Percentiles rank a stretch among this genome's conserved stretches.
phyloP scores from a whole-genome alignment of 805 yeast species.

The Dipodascus albidus region DNA sequence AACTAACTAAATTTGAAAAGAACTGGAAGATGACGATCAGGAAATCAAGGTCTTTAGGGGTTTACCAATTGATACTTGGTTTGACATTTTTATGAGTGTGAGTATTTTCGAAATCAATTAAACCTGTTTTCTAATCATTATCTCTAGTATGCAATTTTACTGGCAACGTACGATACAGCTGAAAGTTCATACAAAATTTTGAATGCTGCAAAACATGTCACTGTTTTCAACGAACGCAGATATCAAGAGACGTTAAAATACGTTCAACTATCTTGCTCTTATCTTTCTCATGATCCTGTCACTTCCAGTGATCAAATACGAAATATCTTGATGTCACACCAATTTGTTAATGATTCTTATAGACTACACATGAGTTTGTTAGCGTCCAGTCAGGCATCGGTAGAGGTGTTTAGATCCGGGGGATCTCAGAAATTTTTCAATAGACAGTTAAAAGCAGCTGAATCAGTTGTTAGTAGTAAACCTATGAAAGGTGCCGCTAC shows the following conservation, averaged over 20 bases:
- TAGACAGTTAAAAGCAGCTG: slow-evolving; percentile 84
- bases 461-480: slow-evolving; percentile 45
- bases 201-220: slow-evolving; percentile 65
- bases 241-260: slow-evolving; percentile 49
- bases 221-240: slow-evolving; percentile 42
- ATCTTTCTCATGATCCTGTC: slow-evolving; percentile 38
- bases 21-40: slow-evolving; percentile 30
- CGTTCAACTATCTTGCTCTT: slow-evolving; percentile 53
- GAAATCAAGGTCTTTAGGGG: slow-evolving; percentile 51
- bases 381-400: slow-evolving; percentile 46
- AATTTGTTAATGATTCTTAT: slow-evolving; percentile 60
- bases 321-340: slow-evolving; percentile 51
- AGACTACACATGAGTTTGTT: slow-evolving; percentile 58
- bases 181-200: slow-evolving; percentile 60
- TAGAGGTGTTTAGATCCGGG: slow-evolving; percentile 56
- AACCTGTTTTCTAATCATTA: no score
- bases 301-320: slow-evolving; percentile 51
- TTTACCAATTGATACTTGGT: slow-evolving; percentile 70
- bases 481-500: slow-evolving; percentile 72
- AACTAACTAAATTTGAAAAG: slow-evolving; percentile 11
- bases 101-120: no score
- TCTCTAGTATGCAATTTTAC: slow-evolving; percentile 50
- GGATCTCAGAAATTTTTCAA: slow-evolving; percentile 84
- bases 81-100: slow-evolving; percentile 52
- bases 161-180: slow-evolving; percentile 46